A percentile compares a stretch with the other conserved stretches of the same genome.
These are phyloP conservation scores for Passiflora organensis DNA, from an alignment of 345 rosid genomes.

Conservation along the genomic window DNA sequence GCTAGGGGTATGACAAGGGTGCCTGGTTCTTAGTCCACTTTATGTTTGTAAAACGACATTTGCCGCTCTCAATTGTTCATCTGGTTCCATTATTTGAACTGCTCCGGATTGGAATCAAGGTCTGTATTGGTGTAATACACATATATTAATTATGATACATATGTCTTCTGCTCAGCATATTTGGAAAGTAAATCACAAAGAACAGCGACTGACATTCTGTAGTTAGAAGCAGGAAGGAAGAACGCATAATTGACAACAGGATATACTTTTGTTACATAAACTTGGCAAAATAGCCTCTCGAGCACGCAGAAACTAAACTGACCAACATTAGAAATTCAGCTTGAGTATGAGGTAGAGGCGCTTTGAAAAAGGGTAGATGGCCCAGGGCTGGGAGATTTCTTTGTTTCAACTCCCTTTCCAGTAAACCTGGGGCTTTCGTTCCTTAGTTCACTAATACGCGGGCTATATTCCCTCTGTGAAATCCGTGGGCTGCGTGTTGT, in stretches of 20 bases:
- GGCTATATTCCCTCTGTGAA: slow-evolving; percentile 36
- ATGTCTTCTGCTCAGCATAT: slow-evolving; percentile 12
- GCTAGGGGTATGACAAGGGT: too few relatives aligned
- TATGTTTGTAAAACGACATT: too few relatives aligned
- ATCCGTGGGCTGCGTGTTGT: slow-evolving; percentile 37
- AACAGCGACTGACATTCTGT: slow-evolving; percentile 7
- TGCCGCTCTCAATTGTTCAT: too few relatives aligned
- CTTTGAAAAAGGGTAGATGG: slow-evolving; percentile 42
- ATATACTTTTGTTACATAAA: slow-evolving; percentile 14
- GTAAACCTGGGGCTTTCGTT: slow-evolving; percentile 21
- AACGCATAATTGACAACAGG: slow-evolving; percentile 5
- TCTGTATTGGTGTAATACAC: neutral
- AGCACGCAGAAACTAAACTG: slow-evolving; percentile 30
- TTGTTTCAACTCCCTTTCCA: slow-evolving; percentile 30
- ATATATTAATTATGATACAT: slow-evolving; percentile 6
- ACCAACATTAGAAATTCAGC: slow-evolving; percentile 18
- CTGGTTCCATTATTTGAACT: too few relatives aligned
- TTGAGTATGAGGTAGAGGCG: slow-evolving; percentile 26
- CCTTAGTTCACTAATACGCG: slow-evolving; percentile 29
- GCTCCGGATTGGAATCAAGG: too few relatives aligned
- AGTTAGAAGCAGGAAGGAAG: slow-evolving; percentile 15
- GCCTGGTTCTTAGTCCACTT: too few relatives aligned
- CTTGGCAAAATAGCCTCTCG: slow-evolving; percentile 41
- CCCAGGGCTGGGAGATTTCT: slow-evolving; percentile 45
- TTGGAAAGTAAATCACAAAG: slow-evolving; percentile 1